phyloP scores from a whole-genome alignment of 441 rosid species.

The Populus tomentosa region DNA sequence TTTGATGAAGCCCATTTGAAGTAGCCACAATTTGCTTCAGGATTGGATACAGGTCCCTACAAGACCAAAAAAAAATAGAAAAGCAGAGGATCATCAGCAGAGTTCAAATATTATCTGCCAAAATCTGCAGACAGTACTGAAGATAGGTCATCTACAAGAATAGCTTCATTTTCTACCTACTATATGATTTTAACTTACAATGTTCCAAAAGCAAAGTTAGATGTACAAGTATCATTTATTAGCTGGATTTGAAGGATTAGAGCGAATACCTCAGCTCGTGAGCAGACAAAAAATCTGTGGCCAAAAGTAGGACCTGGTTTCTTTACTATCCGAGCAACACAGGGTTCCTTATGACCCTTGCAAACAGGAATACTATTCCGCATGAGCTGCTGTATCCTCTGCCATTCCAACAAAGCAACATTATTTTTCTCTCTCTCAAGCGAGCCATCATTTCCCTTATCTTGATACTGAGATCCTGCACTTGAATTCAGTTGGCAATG shows the following conservation, averaged over 20 bases:
- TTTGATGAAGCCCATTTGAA: constrained; percentile 85
- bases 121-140: not conserved
- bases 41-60: constrained; percentile 88
- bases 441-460: constrained; percentile 19
- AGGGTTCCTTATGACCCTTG: constrained; percentile 87
- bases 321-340: constrained; percentile 78
- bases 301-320: constrained; percentile 90
- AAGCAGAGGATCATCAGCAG: not conserved
- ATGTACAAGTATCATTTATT: not conserved
- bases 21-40: constrained; percentile 85
- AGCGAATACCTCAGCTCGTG: constrained; percentile 11
- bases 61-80: constrained; percentile 1
- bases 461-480: constrained; percentile 34
- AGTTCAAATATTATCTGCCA: not conserved
- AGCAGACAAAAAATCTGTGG: constrained; percentile 74
- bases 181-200: not conserved
- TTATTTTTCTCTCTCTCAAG: constrained; percentile 36
- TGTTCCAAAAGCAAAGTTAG: not conserved
- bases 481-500: constrained; percentile 19
- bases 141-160: not conserved
- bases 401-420: too few relatives aligned
- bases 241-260: not conserved
- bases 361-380: constrained; percentile 62
- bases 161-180: not conserved
- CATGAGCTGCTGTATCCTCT: too few relatives aligned